phyloP scores from a whole-genome alignment of 495 filamentous ascomycete species.

The Lophium mytilinum region DNA sequence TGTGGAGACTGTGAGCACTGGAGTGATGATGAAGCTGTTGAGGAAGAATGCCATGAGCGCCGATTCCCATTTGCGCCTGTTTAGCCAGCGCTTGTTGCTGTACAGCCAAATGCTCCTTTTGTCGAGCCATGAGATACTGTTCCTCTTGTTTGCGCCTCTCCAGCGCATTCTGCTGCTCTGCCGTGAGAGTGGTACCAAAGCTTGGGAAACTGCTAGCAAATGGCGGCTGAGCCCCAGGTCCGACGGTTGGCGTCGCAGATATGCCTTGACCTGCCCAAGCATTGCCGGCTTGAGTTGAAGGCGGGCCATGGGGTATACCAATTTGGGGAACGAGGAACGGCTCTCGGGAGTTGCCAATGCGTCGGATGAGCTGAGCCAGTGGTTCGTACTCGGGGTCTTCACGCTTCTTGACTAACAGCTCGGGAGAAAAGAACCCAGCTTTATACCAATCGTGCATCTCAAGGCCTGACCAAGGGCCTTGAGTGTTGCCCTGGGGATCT shows the following conservation, averaged over 20 bases:
- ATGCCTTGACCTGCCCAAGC: conserved; percentile 33
- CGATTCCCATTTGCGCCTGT: conserved; percentile 58
- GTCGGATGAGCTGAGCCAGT: conserved; percentile 86
- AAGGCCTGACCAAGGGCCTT: conserved; percentile 90
- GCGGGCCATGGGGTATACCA: conserved; percentile 77
- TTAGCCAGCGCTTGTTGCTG: conserved; percentile 76
- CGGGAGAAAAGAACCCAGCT: conserved; percentile 91
- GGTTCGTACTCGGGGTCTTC: conserved; percentile 94
- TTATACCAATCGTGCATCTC: conserved; percentile 99
- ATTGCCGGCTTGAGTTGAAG: conserved; percentile 43
- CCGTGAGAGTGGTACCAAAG: conserved; percentile 95
- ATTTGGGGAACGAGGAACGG: conserved; percentile 97
- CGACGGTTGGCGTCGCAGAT: conserved; percentile 35
- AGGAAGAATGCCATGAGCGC: conserved; percentile 41
- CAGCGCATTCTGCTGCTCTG: conserved; percentile 93
- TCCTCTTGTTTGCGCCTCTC: conserved; percentile 97
- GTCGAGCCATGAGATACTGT: conserved; percentile 89
- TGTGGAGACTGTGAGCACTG: conserved; percentile 90
- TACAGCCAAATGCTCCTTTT: conserved; percentile 76
- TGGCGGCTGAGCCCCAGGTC: conserved; percentile 69
- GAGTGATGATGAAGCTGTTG: conserved; percentile 79
- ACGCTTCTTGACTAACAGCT: conserved; percentile 85
- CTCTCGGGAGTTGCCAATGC: conserved; percentile 94
- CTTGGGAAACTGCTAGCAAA: conserved; percentile 91
- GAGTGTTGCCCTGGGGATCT: conserved; percentile 82